Evolutionary conservation across 441 rosid genomes (phyloP).

Genomic region (Adansonia gregorii): DNA sequence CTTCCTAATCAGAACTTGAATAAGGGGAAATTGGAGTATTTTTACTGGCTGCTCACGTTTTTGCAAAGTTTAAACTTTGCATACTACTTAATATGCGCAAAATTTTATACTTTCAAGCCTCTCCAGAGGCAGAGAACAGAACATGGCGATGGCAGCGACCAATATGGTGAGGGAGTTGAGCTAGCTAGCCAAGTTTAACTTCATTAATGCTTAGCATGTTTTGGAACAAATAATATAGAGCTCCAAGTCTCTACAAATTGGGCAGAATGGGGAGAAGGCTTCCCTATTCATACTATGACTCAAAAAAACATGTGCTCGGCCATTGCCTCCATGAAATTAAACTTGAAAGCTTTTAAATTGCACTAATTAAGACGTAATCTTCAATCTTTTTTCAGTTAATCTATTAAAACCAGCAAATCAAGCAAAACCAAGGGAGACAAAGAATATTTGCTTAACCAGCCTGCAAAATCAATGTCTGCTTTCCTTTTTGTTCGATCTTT

Average conservation of each 20-base stretch:
- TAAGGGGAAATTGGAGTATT: constrained; percentile 61
- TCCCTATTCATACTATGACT: too few relatives aligned
- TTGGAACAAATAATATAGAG: too few relatives aligned
- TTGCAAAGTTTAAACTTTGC: constrained; percentile 51
- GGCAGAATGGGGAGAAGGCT: too few relatives aligned
- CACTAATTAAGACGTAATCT: too few relatives aligned
- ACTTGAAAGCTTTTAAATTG: too few relatives aligned
- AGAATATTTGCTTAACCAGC: not conserved
- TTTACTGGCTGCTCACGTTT: constrained; percentile 63
- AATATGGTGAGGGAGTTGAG: constrained; percentile 38
- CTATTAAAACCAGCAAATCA: not conserved
- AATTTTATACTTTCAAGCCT: constrained; percentile 57
- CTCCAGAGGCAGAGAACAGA: constrained; percentile 33
- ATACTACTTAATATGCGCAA: constrained; percentile 55
- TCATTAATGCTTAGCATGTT: not conserved
- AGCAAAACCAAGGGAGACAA: not conserved
- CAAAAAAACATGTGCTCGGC: too few relatives aligned
- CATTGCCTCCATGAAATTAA: too few relatives aligned
- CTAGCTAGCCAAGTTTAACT: constrained; percentile 41
- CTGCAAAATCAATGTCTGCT: not conserved
- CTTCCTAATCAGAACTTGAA: constrained; percentile 59
- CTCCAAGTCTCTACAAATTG: too few relatives aligned
- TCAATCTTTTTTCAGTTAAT: too few relatives aligned
- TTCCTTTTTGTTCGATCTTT: not conserved
- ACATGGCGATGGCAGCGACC: not conserved